Conservation (phyloP, 2,329 filamentous ascomycete species). For the Xylaria sp. region DNA sequence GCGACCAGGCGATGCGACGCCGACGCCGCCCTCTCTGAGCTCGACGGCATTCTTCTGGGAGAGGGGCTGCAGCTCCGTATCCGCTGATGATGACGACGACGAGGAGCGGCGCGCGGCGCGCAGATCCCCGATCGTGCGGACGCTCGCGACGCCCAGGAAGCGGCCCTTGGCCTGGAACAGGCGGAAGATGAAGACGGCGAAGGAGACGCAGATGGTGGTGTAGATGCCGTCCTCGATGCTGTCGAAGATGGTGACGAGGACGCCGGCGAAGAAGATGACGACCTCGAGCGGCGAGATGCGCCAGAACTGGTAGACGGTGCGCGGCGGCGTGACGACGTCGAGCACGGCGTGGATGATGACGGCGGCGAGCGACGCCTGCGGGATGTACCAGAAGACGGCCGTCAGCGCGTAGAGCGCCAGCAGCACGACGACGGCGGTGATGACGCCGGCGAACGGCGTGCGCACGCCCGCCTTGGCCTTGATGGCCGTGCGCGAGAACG, state of each 20-base stretch:
- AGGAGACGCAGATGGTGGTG: conserved; percentile 71
- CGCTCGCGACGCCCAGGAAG: conserved; percentile 76
- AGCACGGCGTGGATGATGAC: conserved; percentile 92
- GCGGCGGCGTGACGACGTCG: conserved; percentile 81
- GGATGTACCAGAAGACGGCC: conserved; percentile 87
- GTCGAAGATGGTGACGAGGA: conserved; percentile 79
- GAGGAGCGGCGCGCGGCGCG: conserved; percentile 3
- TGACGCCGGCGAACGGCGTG: conserved; percentile 82
- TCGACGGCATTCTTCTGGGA: conserved; percentile 8
- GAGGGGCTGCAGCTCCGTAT: conserved; percentile 9
- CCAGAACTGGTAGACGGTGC: conserved; percentile 88
- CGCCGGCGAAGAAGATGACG: conserved; percentile 82
- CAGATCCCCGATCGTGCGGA: conserved; percentile 55
- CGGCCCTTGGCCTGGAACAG: conserved; percentile 76
- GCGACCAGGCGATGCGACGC: conserved; percentile 27
- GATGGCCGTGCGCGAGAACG: conserved; percentile 89
- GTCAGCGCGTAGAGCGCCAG: conserved; percentile 83
- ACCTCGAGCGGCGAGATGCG: conserved; percentile 80
- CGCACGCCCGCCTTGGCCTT: conserved; percentile 92
- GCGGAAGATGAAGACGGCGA: conserved; percentile 74
- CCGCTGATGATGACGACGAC: too few relatives aligned
- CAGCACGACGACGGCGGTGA: conserved; percentile 80
- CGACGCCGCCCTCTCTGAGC: conserved; percentile 39
- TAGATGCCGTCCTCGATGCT: conserved; percentile 88
- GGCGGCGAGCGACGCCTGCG: conserved; percentile 71